phyloP scores from a whole-genome alignment of 306 rosid species.

The Inga laurina region DNA sequence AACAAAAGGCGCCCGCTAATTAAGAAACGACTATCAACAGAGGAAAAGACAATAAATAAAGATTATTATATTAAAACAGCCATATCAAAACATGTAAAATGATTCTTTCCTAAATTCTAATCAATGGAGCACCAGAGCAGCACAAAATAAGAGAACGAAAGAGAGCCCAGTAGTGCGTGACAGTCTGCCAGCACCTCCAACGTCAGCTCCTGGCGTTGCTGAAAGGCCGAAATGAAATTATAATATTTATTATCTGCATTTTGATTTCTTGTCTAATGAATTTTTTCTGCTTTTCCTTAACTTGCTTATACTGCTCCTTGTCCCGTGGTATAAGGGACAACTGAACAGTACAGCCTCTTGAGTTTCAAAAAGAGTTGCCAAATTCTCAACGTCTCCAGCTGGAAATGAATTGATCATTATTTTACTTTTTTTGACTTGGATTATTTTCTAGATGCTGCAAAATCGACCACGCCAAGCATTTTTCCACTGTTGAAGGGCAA shows the following conservation, averaged over 20 bases:
- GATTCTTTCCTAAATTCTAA: constrained; percentile 5
- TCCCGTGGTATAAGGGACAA: not conserved
- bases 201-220: constrained; percentile 4
- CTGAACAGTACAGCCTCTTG: not conserved
- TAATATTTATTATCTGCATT: not conserved
- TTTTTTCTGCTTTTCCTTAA: not conserved
- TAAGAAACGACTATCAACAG: not conserved
- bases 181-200: constrained; percentile 31
- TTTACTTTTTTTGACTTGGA: not conserved
- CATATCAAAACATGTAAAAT: not conserved
- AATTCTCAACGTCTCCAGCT: not conserved
- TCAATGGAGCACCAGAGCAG: constrained; percentile 19
- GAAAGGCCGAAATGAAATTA: not conserved
- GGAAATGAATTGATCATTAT: not conserved
- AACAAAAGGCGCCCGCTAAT: not conserved
- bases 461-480: not conserved
- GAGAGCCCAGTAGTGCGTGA: constrained; percentile 24
- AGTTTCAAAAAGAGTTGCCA: not conserved
- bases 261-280: not conserved
- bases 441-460: not conserved
- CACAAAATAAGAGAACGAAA: constrained; percentile 32
- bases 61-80: not conserved
- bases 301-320: not conserved
- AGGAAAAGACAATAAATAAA: not conserved
- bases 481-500: not conserved